Evolutionary conservation across 345 rosid genomes (phyloP).

Genomic region (Nasturtium officinale): DNA sequence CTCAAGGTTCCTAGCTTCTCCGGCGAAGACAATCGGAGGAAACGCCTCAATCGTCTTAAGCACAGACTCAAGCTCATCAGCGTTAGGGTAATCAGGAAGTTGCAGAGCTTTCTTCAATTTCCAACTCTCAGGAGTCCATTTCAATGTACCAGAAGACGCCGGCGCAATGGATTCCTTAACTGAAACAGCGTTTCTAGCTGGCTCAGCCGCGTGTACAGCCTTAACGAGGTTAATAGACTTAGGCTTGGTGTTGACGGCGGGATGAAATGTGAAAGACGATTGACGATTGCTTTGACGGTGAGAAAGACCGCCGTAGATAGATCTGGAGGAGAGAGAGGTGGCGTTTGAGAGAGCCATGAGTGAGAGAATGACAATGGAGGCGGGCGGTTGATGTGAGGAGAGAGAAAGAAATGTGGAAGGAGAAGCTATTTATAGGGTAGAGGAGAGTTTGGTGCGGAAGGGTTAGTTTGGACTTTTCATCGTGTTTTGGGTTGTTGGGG

Average conservation of each 20-base stretch:
- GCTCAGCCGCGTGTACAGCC: conserved; percentile 55
- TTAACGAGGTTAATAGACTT: conserved; percentile 39
- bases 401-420: conserved; percentile 16
- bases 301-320: conserved; percentile 27
- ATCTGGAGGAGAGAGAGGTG: conserved; percentile 48
- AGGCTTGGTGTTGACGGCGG: conserved; percentile 32
- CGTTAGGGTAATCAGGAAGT: conserved; percentile 55
- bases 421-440: conserved; percentile 28
- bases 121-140: conserved; percentile 59
- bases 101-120: conserved; percentile 52
- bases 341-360: conserved; percentile 66
- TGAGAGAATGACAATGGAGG: conserved; percentile 34
- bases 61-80: conserved; percentile 47
- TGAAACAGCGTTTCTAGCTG: conserved; percentile 40
- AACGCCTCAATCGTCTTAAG: conserved; percentile 51
- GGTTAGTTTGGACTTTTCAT: conserved; percentile 22
- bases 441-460: conserved; percentile 43
- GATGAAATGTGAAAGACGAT: conserved; percentile 38
- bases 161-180: conserved; percentile 37
- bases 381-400: conserved; percentile 21
- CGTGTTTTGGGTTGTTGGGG: conserved; percentile 32
- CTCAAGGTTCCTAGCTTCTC: conserved; percentile 57
- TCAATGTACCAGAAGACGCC: conserved; percentile 13
- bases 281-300: conserved; percentile 41
- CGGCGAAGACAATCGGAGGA: conserved; percentile 59